Percentiles rank a stretch among this genome's conserved stretches.
phyloP scores from a whole-genome alignment of 202 grass and related monocot genomes.

The Musa balbisiana region DNA sequence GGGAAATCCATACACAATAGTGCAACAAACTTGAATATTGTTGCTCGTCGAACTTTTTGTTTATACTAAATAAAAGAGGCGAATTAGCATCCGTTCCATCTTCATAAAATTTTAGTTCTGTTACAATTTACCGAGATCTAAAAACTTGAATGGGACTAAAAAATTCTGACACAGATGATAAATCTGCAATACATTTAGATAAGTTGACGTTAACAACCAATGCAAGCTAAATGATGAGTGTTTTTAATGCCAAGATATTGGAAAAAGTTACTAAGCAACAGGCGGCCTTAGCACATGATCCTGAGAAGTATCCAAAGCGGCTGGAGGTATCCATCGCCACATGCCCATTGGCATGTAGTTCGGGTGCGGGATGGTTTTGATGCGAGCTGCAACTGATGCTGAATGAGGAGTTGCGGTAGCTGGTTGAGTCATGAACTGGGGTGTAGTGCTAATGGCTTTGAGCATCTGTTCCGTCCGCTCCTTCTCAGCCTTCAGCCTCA shows the following conservation, averaged over 20 bases:
- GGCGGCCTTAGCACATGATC: slow-evolving; percentile 80
- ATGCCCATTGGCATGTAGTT: slow-evolving; percentile 60
- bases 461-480: slow-evolving; percentile 79
- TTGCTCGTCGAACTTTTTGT: too few relatives aligned
- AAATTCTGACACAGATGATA: neutral
- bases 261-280: slow-evolving; percentile 43
- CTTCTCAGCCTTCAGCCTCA: slow-evolving; percentile 73
- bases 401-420: slow-evolving; percentile 26
- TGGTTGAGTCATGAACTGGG: slow-evolving; percentile 38
- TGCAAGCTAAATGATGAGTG: neutral
- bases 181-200: too few relatives aligned
- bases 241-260: neutral
- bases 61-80: too few relatives aligned
- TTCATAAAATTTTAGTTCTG: neutral
- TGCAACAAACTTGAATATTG: too few relatives aligned
- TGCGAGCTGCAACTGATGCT: slow-evolving; percentile 30
- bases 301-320: slow-evolving; percentile 82
- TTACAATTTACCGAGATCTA: neutral
- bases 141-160: neutral
- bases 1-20: too few relatives aligned
- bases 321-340: slow-evolving; percentile 90
- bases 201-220: neutral
- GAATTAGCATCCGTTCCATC: neutral
- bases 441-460: slow-evolving; percentile 35
- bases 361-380: slow-evolving; percentile 51